These are phyloP conservation scores for Lonicera japonica DNA, from an alignment of 129 eudicot genomes.

Conservation along the genomic window DNA sequence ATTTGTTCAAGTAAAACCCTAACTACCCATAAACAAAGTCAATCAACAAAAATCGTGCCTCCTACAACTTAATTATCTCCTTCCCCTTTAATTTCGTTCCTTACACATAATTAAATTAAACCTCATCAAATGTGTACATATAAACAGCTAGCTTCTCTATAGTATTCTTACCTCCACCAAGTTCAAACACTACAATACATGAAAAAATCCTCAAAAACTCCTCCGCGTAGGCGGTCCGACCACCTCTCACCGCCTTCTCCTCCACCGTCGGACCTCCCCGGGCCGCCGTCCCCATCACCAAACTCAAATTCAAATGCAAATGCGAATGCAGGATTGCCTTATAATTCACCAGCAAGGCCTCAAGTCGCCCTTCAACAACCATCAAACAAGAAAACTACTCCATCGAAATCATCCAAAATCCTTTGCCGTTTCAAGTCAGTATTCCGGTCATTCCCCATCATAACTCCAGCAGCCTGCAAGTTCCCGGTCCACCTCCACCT, in stretches of 20 bases:
- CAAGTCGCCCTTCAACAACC: conserved; percentile 48
- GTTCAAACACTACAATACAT: too few species aligned
- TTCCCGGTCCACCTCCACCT: conserved; percentile 53
- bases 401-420: conserved; percentile 51
- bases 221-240: too few species aligned
- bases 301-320: background rate
- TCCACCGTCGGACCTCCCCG: too few species aligned
- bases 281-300: background rate
- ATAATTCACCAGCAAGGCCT: conserved; percentile 40
- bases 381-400: conserved; percentile 36
- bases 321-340: conserved; percentile 12
- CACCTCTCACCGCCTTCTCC: too few species aligned
- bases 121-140: conserved; percentile 7
- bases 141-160: too few species aligned
- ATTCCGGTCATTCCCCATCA: conserved; percentile 76
- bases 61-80: conserved; percentile 20
- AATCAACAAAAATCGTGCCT: conserved; percentile 32
- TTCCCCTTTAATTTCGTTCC: conserved; percentile 1
- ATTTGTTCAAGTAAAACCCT: conserved; percentile 1
- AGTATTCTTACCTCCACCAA: too few species aligned
- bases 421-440: conserved; percentile 54
- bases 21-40: background rate
- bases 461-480: conserved; percentile 66
- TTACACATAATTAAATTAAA: conserved; percentile 1
- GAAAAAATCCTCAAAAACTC: too few species aligned